These are phyloP conservation scores for Edaphochlamys debaryana DNA, from an alignment of 139 green algal genomes.

Conservation along the genomic window DNA sequence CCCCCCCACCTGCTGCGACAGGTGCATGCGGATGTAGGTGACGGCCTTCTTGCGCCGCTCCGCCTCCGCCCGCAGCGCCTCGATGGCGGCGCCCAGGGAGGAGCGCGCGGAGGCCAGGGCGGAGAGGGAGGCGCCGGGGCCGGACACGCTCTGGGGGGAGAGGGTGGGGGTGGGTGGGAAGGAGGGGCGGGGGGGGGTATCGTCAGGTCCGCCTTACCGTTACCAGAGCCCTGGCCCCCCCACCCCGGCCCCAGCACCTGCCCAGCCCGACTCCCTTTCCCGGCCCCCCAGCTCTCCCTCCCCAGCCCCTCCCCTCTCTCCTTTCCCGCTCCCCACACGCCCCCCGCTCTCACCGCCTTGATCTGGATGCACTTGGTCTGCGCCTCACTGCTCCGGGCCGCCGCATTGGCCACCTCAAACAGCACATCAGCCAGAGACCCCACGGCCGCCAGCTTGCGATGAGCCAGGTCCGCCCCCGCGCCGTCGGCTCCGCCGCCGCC, in stretches of 20 bases:
- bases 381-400: conserved; percentile 30
- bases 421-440: conserved; percentile 34
- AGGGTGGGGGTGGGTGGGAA: neutral
- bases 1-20: conserved; percentile 26
- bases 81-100: conserved; percentile 16
- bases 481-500: neutral
- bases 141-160: conserved; percentile 25
- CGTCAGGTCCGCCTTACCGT: too few relatives aligned
- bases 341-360: conserved; percentile 2
- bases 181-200: neutral
- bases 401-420: conserved; percentile 42
- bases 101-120: conserved; percentile 16
- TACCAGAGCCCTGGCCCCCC: too few relatives aligned
- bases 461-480: neutral
- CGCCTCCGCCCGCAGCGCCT: conserved; percentile 38
- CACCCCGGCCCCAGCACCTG: too few relatives aligned
- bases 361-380: conserved; percentile 19
- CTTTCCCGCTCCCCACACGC: neutral
- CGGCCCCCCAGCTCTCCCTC: too few relatives aligned
- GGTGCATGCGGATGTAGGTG: conserved; percentile 32
- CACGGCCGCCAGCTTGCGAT: conserved; percentile 35
- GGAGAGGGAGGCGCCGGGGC: conserved; percentile 21
- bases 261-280: too few relatives aligned
- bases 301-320: neutral
- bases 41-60: conserved; percentile 45